A percentile compares a stretch with the other conserved stretches of the same genome.
Conservation (phyloP, 805 yeast species). For the Ogataea philodendri region DNA sequence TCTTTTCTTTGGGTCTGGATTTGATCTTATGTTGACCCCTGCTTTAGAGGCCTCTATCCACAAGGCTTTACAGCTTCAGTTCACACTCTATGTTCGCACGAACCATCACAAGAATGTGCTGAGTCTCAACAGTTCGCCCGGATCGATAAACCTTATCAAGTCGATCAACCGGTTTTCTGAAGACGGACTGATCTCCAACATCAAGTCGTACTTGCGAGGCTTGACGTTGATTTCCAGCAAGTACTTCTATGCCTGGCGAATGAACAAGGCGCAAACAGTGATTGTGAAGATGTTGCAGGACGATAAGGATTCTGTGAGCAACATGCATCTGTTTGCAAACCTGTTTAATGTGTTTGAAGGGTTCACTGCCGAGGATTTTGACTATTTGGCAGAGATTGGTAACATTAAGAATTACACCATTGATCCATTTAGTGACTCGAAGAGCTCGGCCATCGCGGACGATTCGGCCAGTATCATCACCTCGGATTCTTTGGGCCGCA, state of each 20-base stretch:
- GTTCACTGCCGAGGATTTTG: conserved; percentile 20
- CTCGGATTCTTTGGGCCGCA: conserved; percentile 4
- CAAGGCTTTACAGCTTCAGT: conserved; percentile 34
- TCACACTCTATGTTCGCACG: conserved; percentile 31
- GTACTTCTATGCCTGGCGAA: conserved; percentile 68
- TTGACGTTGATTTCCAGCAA: conserved; percentile 48
- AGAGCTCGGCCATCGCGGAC: conserved; percentile 2
- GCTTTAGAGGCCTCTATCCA: conserved; percentile 38
- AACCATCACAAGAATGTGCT: conserved; percentile 28
- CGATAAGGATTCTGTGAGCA: conserved; percentile 4
- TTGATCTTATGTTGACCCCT: conserved; percentile 41
- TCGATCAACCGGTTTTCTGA: conserved; percentile 15
- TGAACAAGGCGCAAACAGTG: conserved; percentile 54
- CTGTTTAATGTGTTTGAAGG: conserved; percentile 20
- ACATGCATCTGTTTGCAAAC: not conserved
- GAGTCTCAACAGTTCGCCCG: not conserved
- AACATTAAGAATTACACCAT: conserved; percentile 5
- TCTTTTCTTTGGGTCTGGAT: conserved; percentile 34
- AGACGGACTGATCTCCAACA: conserved; percentile 33
- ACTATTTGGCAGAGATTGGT: conserved; percentile 7
- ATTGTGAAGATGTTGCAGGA: conserved; percentile 37
- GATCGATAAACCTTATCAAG: conserved; percentile 6
- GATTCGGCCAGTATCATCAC: conserved; percentile 1
- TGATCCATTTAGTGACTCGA: conserved; percentile 2
- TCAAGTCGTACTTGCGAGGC: conserved; percentile 41